These are phyloP conservation scores for Coffea eugenioides DNA, from an alignment of 257 asterid genomes.

Conservation along the genomic window DNA sequence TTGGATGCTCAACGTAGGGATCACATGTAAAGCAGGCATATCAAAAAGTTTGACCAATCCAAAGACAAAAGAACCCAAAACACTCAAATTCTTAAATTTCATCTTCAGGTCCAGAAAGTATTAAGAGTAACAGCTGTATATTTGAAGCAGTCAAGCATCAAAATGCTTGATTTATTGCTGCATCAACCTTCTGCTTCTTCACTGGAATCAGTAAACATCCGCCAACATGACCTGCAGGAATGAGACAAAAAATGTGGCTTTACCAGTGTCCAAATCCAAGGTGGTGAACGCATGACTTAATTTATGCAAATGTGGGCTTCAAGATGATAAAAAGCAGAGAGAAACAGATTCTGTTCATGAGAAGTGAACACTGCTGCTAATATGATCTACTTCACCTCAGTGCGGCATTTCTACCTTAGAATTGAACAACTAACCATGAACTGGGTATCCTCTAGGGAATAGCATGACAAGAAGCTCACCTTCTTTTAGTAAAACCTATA, in stretches of 20 bases:
- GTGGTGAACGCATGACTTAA: no score
- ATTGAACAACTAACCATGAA: background rate
- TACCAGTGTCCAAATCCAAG: background rate
- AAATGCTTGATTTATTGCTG: background rate
- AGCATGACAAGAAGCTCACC: background rate
- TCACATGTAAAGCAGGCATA: background rate
- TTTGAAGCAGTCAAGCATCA: background rate
- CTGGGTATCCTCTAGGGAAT: background rate
- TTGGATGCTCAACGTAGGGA: background rate
- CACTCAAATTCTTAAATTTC: background rate
- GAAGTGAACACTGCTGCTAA: background rate
- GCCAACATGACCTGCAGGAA: background rate
- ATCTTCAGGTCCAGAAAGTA: background rate
- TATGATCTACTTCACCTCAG: background rate
- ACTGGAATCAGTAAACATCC: background rate
- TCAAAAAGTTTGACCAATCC: background rate
- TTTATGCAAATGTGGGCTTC: background rate
- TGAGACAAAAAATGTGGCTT: background rate
- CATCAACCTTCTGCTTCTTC: background rate
- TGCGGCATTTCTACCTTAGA: background rate
- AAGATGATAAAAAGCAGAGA: background rate
- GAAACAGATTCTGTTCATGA: background rate
- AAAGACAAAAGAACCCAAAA: background rate
- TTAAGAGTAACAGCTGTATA: background rate
- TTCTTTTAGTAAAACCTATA: no score